Evolutionary conservation across 768 basidiomycete genomes (phyloP).

Genomic region (Boletus reticulatus): DNA sequence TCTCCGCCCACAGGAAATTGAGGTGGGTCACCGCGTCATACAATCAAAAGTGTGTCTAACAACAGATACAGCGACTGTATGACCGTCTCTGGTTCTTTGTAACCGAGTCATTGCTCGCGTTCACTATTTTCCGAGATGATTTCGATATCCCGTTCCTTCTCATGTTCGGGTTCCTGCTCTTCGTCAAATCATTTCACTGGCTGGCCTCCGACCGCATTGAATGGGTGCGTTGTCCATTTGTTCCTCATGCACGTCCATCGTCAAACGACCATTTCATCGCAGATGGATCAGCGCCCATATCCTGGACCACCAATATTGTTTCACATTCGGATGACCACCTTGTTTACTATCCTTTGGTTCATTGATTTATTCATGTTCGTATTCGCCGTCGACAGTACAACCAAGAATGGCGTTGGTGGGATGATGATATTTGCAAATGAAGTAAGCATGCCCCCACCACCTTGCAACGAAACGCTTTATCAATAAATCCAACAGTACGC

Average conservation of each 20-base stretch:
- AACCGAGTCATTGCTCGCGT: constrained; percentile 92
- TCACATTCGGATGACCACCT: constrained; percentile 75
- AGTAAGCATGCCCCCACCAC: constrained; percentile 41
- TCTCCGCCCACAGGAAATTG: constrained; percentile 83
- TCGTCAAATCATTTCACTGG: constrained; percentile 99
- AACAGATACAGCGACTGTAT: constrained; percentile 76
- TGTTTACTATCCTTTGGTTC: constrained; percentile 73
- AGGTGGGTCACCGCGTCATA: constrained; percentile 51
- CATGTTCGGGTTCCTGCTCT: constrained; percentile 93
- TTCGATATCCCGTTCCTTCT: constrained; percentile 90
- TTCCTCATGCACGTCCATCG: background rate
- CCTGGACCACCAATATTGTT: constrained; percentile 81
- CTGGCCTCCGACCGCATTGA: constrained; percentile 92
- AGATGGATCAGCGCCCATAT: constrained; percentile 98
- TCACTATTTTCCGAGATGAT: constrained; percentile 96
- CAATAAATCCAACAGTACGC: constrained; percentile 61
- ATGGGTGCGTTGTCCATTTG: constrained; percentile 60
- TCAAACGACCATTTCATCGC: constrained; percentile 3
- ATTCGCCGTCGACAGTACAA: constrained; percentile 77
- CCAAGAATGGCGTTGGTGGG: constrained; percentile 77
- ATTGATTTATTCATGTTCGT: constrained; percentile 77
- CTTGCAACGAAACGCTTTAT: constrained; percentile 1
- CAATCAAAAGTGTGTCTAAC: background rate
- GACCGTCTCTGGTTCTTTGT: constrained; percentile 97
- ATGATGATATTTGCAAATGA: constrained; percentile 97